Evolutionary conservation across 2,329 filamentous ascomycete genomes (phyloP).

Genomic region (Volutella citrinella): DNA sequence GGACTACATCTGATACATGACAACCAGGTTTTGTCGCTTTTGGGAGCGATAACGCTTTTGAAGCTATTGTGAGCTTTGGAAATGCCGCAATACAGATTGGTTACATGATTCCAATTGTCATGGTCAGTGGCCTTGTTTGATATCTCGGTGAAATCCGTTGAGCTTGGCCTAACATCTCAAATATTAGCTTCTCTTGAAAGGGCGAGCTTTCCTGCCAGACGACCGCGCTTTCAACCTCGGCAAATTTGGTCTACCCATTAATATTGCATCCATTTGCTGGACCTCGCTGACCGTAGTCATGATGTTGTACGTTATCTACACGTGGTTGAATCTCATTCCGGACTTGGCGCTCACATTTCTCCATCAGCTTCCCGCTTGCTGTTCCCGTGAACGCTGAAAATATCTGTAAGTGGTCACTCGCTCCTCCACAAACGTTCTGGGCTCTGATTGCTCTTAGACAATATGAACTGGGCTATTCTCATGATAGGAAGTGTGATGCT

Average conservation of each 20-base stretch:
- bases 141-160: fast-evolving
- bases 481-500: slow-evolving; percentile 6
- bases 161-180: background rate
- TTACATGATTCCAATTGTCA: slow-evolving; percentile 4
- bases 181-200: slow-evolving; percentile 2
- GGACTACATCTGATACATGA: too few species aligned
- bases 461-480: slow-evolving; percentile 11
- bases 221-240: slow-evolving; percentile 9
- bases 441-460: too few species aligned
- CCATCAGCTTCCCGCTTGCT: slow-evolving; percentile 9
- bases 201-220: slow-evolving; percentile 4
- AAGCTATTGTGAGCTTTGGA: slow-evolving; percentile 10
- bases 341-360: background rate
- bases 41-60: slow-evolving; percentile 7
- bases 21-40: slow-evolving; percentile 8
- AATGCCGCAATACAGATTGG: slow-evolving; percentile 5
- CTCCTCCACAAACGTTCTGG: too few species aligned
- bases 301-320: background rate
- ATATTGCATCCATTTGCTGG: background rate
- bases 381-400: slow-evolving; percentile 6
- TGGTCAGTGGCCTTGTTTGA: too few species aligned
- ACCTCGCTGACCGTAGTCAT: background rate
- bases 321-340: too few species aligned
- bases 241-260: slow-evolving; percentile 5
- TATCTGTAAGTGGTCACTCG: too few species aligned